A percentile compares a stretch with the other conserved stretches of the same genome.
These are phyloP conservation scores for Smallanthus sonchifolius DNA, from an alignment of 129 eudicot species.

Conservation along the genomic window DNA sequence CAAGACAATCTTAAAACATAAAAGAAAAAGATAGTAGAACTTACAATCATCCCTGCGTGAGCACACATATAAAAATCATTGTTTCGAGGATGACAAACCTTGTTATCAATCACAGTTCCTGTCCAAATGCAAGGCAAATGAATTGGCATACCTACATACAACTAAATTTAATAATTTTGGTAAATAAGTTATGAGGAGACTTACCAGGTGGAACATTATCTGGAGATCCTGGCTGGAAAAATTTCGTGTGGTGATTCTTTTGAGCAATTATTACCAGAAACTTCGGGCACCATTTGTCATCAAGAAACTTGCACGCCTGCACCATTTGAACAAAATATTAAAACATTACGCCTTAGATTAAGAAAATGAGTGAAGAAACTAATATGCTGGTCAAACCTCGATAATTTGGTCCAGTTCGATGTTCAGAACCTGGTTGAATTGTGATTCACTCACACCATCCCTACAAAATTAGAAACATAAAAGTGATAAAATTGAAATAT, in stretches of 20 bases:
- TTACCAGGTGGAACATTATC: conserved; percentile 83
- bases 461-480: conserved; percentile 22
- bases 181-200: neutral
- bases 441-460: conserved; percentile 89
- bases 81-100: conserved; percentile 61
- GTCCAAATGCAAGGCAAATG: neutral
- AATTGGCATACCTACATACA: neutral
- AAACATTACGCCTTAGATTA: neutral
- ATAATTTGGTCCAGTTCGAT: conserved; percentile 67
- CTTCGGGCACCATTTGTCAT: conserved; percentile 73
- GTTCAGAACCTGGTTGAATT: conserved; percentile 72
- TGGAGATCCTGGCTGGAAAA: conserved; percentile 62
- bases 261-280: conserved; percentile 72
- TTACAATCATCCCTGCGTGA: conserved; percentile 71
- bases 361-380: neutral
- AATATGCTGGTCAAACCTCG: conserved; percentile 42
- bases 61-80: conserved; percentile 74
- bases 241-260: conserved; percentile 78
- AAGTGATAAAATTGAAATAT: neutral
- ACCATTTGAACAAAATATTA: neutral
- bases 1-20: neutral
- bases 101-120: conserved; percentile 84
- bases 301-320: conserved; percentile 75
- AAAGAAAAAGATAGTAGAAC: neutral
- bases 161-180: neutral